These are phyloP conservation scores for Discostella pseudostelligera DNA, from an alignment of 108 stramenopile species.

Conservation along the genomic window DNA sequence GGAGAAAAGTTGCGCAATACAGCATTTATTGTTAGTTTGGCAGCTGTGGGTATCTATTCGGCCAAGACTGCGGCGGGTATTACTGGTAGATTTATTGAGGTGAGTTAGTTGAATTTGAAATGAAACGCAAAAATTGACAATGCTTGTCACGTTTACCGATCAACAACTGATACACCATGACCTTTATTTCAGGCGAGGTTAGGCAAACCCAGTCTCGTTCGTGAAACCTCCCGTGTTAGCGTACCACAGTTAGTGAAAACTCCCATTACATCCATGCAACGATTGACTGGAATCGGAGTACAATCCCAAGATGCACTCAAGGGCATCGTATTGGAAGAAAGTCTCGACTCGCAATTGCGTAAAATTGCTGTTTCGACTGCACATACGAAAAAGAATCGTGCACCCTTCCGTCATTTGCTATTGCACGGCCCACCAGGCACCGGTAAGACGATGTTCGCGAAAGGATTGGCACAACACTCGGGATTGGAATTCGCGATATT, in stretches of 20 bases:
- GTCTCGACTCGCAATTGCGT: constrained; percentile 83
- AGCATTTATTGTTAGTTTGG: constrained; percentile 86
- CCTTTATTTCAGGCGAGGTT: constrained; percentile 60
- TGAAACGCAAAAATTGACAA: background rate
- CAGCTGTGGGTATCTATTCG: constrained; percentile 92
- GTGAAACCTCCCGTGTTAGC: constrained; percentile 91
- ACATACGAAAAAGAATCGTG: constrained; percentile 96
- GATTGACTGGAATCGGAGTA: constrained; percentile 68
- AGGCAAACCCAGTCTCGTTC: constrained; percentile 95
- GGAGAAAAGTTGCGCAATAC: constrained; percentile 91
- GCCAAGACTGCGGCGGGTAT: constrained; percentile 89
- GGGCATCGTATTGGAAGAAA: constrained; percentile 91
- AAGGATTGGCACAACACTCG: constrained; percentile 90
- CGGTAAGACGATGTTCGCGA: constrained; percentile 99
- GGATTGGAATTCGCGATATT: constrained; percentile 98
- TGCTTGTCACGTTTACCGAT: background rate
- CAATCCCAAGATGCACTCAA: constrained; percentile 86
- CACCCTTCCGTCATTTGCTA: constrained; percentile 98
- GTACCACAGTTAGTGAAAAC: constrained; percentile 55
- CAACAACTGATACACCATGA: too few species aligned
- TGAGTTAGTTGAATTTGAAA: constrained; percentile 21
- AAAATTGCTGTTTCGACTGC: constrained; percentile 93
- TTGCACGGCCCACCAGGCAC: constrained; percentile 98
- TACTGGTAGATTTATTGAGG: constrained; percentile 91
- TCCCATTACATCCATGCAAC: constrained; percentile 54